Evolutionary conservation across 164 flowering plant species (phyloP).

Genomic region (Umbilicus rupestris): DNA sequence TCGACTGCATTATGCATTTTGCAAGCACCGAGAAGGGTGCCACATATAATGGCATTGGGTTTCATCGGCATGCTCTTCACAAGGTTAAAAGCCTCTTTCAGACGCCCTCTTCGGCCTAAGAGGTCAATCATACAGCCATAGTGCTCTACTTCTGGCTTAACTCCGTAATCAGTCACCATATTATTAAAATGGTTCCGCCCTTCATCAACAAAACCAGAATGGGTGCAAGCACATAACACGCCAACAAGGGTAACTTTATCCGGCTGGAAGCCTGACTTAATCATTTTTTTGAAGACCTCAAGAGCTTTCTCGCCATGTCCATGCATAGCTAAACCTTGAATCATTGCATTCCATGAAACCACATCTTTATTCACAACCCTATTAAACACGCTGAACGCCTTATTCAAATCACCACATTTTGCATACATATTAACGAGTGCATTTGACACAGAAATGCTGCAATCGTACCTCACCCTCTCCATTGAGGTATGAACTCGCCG

Average conservation of each 20-base stretch:
- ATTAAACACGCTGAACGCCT: conserved; percentile 38
- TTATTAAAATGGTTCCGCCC: conserved; percentile 36
- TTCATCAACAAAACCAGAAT: conserved; percentile 43
- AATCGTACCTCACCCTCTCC: conserved; percentile 22
- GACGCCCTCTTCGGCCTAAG: conserved; percentile 51
- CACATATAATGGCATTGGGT: conserved; percentile 64
- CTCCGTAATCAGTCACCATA: conserved; percentile 45
- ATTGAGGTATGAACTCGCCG: conserved; percentile 46
- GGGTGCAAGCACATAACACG: conserved; percentile 55
- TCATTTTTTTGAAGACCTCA: conserved; percentile 49
- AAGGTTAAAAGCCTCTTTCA: conserved; percentile 44
- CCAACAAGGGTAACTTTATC: conserved; percentile 49
- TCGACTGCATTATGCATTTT: conserved; percentile 44
- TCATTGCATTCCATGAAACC: conserved; percentile 72
- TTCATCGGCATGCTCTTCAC: conserved; percentile 46
- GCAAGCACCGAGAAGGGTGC: conserved; percentile 57
- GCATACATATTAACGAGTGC: conserved; percentile 83
- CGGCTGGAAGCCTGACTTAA: conserved; percentile 41
- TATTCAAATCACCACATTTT: conserved; percentile 57
- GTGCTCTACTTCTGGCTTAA: conserved; percentile 42
- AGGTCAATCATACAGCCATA: conserved; percentile 62
- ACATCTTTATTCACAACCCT: conserved; percentile 39
- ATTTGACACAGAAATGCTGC: conserved; percentile 36
- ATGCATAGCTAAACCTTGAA: conserved; percentile 70
- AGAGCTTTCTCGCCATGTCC: conserved; percentile 57